These are phyloP conservation scores for Eucalyptus erythrocorys DNA, from an alignment of 345 rosid genomes.

Conservation along the genomic window DNA sequence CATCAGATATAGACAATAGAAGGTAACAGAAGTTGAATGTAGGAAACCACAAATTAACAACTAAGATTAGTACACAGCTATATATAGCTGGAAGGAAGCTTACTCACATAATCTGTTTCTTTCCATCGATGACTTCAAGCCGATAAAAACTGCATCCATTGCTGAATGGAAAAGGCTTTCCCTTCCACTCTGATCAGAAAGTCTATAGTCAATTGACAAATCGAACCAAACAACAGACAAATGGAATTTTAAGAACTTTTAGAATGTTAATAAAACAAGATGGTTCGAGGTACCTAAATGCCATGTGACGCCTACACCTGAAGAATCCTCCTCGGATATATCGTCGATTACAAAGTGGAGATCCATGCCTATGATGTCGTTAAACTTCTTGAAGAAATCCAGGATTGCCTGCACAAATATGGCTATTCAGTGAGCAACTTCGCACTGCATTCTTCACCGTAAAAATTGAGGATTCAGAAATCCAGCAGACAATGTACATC, in stretches of 20 bases:
- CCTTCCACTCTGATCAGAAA: no score
- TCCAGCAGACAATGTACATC: no score
- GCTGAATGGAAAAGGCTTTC: no score
- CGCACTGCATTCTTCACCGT: neutral
- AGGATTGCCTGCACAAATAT: slow-evolving; percentile 35
- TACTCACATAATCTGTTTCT: slow-evolving; percentile 56
- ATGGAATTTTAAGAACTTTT: neutral
- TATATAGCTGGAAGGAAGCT: neutral
- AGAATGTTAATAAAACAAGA: neutral
- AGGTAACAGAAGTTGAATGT: neutral
- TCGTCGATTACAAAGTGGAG: slow-evolving; percentile 72
- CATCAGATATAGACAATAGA: neutral
- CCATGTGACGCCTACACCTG: slow-evolving; percentile 76
- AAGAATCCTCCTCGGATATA: slow-evolving; percentile 57
- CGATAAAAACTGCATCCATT: slow-evolving; percentile 89
- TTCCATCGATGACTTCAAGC: slow-evolving; percentile 38
- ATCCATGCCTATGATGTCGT: slow-evolving; percentile 39
- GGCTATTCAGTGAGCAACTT: neutral
- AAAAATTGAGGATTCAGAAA: neutral
- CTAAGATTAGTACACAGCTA: neutral
- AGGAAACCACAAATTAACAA: neutral
- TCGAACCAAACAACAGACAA: neutral
- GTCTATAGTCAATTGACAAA: neutral
- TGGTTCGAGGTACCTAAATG: slow-evolving; percentile 42
- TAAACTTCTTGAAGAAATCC: slow-evolving; percentile 71